Evolutionary conservation across 2,329 filamentous ascomycete genomes (phyloP).

Genomic region (Colletotrichum karsti): DNA sequence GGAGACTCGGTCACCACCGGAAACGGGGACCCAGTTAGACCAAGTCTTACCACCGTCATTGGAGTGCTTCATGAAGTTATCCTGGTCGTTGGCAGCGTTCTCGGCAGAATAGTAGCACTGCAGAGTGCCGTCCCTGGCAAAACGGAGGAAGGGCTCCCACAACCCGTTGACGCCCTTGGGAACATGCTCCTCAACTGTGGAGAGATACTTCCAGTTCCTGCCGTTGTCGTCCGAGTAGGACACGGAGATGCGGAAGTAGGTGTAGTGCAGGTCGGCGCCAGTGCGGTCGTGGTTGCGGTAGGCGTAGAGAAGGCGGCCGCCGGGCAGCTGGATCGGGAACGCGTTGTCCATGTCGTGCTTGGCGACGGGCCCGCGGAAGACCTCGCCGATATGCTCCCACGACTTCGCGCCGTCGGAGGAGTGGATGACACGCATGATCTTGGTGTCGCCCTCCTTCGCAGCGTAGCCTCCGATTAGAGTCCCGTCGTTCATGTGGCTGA

Average conservation of each 20-base stretch:
- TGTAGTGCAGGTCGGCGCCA: slow-evolving; percentile 32
- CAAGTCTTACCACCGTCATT: slow-evolving; percentile 49
- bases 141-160: slow-evolving; percentile 55
- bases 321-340: slow-evolving; percentile 42
- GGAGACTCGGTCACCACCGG: slow-evolving; percentile 40
- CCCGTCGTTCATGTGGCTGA: slow-evolving; percentile 35
- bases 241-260: slow-evolving; percentile 50
- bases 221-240: slow-evolving; percentile 52
- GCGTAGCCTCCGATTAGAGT: slow-evolving; percentile 40
- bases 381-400: slow-evolving; percentile 37
- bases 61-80: slow-evolving; percentile 49
- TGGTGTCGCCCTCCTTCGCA: slow-evolving; percentile 31
- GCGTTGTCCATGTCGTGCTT: slow-evolving; percentile 43
- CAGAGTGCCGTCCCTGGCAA: slow-evolving; percentile 45
- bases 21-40: slow-evolving; percentile 41
- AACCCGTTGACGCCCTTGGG: slow-evolving; percentile 40
- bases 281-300: slow-evolving; percentile 44
- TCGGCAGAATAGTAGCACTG: slow-evolving; percentile 55
- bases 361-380: slow-evolving; percentile 22
- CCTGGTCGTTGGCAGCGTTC: slow-evolving; percentile 47
- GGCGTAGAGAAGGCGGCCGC: slow-evolving; percentile 45
- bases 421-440: slow-evolving; percentile 33
- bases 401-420: slow-evolving; percentile 39
- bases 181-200: slow-evolving; percentile 36
- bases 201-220: slow-evolving; percentile 43